phyloP scores from a whole-genome alignment of 805 yeast genomes.

The Teunomyces stri region DNA sequence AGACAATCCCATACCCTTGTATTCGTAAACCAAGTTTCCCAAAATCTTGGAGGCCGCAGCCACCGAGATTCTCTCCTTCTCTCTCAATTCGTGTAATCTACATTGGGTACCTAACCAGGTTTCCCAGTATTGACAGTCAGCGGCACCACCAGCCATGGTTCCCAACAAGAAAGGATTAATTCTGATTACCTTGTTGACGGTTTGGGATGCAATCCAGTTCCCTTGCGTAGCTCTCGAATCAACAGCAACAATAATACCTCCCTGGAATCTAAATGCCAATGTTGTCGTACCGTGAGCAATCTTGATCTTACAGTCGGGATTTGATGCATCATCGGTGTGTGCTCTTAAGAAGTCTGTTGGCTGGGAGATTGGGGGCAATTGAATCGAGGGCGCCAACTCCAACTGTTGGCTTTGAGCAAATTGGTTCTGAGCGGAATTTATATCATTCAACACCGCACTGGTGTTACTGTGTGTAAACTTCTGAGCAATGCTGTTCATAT shows the following conservation, averaged over 20 bases:
- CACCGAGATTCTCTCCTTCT: slow-evolving; percentile 91
- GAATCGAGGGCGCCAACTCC: slow-evolving; percentile 57
- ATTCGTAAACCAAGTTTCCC: slow-evolving; percentile 83
- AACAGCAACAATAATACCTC: slow-evolving; percentile 93
- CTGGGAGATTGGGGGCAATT: slow-evolving; percentile 78
- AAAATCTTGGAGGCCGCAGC: slow-evolving; percentile 96
- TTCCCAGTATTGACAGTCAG: slow-evolving; percentile 99
- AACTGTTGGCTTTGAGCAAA: slow-evolving; percentile 20
- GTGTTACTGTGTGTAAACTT: slow-evolving; percentile 34
- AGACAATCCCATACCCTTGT: slow-evolving; percentile 97
- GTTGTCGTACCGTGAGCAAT: slow-evolving; percentile 99
- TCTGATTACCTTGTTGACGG: slow-evolving; percentile 95
- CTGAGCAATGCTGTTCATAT: slow-evolving; percentile 40
- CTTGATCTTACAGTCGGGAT: slow-evolving; percentile 92
- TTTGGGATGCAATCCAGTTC: slow-evolving; percentile 95
- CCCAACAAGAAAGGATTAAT: slow-evolving; percentile 94
- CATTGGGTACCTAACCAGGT: slow-evolving; percentile 98
- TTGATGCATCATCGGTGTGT: slow-evolving; percentile 93
- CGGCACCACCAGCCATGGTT: slow-evolving; percentile 99
- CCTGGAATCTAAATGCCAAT: slow-evolving; percentile 91
- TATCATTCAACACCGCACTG: slow-evolving; percentile 26
- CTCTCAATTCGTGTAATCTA: slow-evolving; percentile 89
- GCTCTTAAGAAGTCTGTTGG: slow-evolving; percentile 94
- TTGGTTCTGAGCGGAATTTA: slow-evolving; percentile 23
- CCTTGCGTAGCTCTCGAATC: slow-evolving; percentile 99